phyloP scores from a whole-genome alignment of 345 rosid species.

The Syzygium aromaticum region DNA sequence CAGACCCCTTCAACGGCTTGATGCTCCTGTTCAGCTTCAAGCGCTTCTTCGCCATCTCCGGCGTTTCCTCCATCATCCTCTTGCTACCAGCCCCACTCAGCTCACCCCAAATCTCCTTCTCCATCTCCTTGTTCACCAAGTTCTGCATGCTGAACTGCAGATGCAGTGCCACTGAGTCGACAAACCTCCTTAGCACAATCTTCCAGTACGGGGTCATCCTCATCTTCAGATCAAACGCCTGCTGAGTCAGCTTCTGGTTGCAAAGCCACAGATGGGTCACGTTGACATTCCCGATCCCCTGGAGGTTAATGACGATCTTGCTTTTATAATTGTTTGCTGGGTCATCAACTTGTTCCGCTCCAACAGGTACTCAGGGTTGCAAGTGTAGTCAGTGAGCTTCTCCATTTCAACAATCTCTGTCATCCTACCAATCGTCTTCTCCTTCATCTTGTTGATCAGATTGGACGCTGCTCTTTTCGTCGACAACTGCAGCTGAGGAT shows the following conservation, averaged over 20 bases:
- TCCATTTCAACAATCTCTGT: constrained; percentile 23
- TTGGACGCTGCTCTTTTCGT: constrained; percentile 8
- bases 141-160: background rate
- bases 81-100: constrained; percentile 1
- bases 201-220: constrained; percentile 20
- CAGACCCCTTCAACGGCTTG: constrained; percentile 7
- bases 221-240: constrained; percentile 17
- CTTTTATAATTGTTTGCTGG: background rate
- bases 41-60: constrained; percentile 10
- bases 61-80: constrained; percentile 16
- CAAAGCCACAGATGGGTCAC: background rate
- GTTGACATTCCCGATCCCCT: background rate
- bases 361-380: constrained; percentile 13
- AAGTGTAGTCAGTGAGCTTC: constrained; percentile 25
- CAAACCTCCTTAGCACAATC: constrained; percentile 16
- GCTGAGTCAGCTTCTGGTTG: background rate
- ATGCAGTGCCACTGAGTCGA: constrained; percentile 12
- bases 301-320: background rate
- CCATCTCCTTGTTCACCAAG: constrained; percentile 11
- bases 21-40: constrained; percentile 15
- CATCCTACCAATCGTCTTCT: constrained; percentile 12
- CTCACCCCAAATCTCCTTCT: constrained; percentile 5
- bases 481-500: constrained; percentile 8
- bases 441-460: constrained; percentile 15
- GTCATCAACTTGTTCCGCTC: constrained; percentile 15